Evolutionary conservation across 257 asterid genomes (phyloP), one percentile per base, ranked within the genome.

Genomic region (Lycium barbarum): DNA sequence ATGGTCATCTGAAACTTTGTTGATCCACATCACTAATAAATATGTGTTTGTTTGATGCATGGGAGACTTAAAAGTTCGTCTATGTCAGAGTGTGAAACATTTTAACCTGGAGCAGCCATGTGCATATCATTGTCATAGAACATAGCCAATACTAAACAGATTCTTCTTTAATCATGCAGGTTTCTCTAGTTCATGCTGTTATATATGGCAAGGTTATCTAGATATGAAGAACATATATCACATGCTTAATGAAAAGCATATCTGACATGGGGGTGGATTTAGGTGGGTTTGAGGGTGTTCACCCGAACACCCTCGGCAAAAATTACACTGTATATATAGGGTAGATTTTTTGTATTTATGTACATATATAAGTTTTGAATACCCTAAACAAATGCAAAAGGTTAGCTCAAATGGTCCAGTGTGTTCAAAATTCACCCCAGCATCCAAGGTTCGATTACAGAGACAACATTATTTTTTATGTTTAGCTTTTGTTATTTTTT

Each of bases 181-280:
- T 47, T 47, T 47, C 81, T 47, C 47, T 51, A 22, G 82, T 76
- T 76, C 82, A 76, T 57, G 13, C 20, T 51, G 38, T 76, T 76
- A 22, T 74, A 49, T 0, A 76, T 26, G 47, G 59, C 63, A 78
- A 78, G 22, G 26, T 53, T 78, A 78, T 76, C 49, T 3, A 76
- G 63, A 26, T 13, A 74, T 76, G 15, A 51, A 49, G 62, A 76
- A 3, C 82, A 51, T 35, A 49, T 74, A 74, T 43, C 57, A 20
- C 81, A 20, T 74, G 61, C 62, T 49, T 49, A 20, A 40, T 26
- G 33, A 26, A 26, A 26, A 26, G 33, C 33, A 26, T 26, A 26
- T 26, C 33, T 26, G 33, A 26, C 33, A 26, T 1, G 33, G 33
- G 33, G 33, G 33, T 26, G 33, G 33, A 26, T 26, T 26, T 26